A percentile compares a stretch with the other conserved stretches of the same genome.
These are phyloP conservation scores for Nakazawaea populi DNA, from an alignment of 805 yeast genomes.

Conservation along the genomic window DNA sequence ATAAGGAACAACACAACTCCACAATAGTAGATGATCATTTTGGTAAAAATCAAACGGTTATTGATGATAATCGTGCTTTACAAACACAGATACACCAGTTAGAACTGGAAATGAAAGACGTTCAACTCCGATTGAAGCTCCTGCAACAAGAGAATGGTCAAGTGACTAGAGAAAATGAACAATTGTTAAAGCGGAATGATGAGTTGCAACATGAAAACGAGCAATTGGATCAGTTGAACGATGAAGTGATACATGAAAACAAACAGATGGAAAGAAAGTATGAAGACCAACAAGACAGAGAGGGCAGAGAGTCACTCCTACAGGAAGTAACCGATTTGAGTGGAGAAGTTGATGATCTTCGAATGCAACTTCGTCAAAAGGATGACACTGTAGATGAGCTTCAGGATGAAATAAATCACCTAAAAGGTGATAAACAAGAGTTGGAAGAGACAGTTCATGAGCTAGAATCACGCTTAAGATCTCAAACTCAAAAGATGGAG, in stretches of 20 bases:
- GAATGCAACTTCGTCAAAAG: conserved; percentile 3
- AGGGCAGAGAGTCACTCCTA: too few species aligned
- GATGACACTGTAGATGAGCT: conserved; percentile 11
- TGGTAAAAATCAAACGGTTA: neutral
- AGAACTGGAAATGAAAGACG: conserved; percentile 4
- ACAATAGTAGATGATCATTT: neutral
- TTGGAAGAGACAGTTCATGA: conserved; percentile 11
- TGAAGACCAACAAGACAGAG: neutral
- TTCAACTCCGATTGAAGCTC: conserved; percentile 5
- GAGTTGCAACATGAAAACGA: conserved; percentile 16
- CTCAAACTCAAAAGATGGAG: conserved; percentile 3
- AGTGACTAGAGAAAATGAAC: conserved; percentile 10
- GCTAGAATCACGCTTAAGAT: conserved; percentile 12
- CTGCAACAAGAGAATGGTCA: neutral
- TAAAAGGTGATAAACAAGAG: conserved; percentile 2
- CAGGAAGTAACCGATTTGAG: neutral
- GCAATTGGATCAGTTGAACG: conserved; percentile 19
- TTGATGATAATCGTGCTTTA: neutral
- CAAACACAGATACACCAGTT: neutral
- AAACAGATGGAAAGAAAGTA: neutral
- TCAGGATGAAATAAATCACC: conserved; percentile 11
- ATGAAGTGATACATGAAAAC: neutral
- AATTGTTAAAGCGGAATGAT: conserved; percentile 1
- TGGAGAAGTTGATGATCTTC: neutral
- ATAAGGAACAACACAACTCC: neutral